phyloP scores from a whole-genome alignment of 257 asterid species.

The Fraxinus americana region DNA sequence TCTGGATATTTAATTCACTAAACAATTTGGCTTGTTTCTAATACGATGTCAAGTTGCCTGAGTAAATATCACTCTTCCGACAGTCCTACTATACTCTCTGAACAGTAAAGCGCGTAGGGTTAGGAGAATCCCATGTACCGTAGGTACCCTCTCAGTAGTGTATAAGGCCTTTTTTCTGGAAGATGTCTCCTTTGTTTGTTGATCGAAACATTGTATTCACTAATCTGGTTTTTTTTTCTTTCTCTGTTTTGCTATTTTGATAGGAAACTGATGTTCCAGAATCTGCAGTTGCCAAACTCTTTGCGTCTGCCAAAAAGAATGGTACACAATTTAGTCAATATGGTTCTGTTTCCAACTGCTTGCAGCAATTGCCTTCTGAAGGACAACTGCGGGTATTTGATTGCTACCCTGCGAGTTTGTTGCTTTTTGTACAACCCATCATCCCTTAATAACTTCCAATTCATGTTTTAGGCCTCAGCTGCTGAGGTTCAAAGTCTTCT shows the following conservation, averaged over 20 bases:
- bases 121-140: too few relatives aligned
- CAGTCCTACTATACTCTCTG: not conserved
- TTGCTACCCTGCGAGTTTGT: not conserved
- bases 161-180: not conserved
- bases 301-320: conserved; percentile 70
- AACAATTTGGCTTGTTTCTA: not conserved
- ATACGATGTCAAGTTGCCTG: not conserved
- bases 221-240: conserved; percentile 4
- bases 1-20: not conserved
- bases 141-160: not conserved
- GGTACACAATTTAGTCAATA: conserved; percentile 52
- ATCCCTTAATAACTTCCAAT: conserved; percentile 16
- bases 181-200: not conserved
- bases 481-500: conserved; percentile 83
- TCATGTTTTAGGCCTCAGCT: conserved; percentile 70
- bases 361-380: conserved; percentile 87
- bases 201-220: conserved; percentile 6
- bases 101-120: too few relatives aligned
- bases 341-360: conserved; percentile 61
- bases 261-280: conserved; percentile 92
- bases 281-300: conserved; percentile 79
- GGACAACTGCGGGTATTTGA: conserved; percentile 76
- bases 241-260: conserved; percentile 18
- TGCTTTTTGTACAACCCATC: conserved; percentile 12
- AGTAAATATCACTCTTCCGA: not conserved